These are phyloP conservation scores for Penicillium freii DNA, from an alignment of 2,329 filamentous ascomycete genomes.

Conservation along the genomic window DNA sequence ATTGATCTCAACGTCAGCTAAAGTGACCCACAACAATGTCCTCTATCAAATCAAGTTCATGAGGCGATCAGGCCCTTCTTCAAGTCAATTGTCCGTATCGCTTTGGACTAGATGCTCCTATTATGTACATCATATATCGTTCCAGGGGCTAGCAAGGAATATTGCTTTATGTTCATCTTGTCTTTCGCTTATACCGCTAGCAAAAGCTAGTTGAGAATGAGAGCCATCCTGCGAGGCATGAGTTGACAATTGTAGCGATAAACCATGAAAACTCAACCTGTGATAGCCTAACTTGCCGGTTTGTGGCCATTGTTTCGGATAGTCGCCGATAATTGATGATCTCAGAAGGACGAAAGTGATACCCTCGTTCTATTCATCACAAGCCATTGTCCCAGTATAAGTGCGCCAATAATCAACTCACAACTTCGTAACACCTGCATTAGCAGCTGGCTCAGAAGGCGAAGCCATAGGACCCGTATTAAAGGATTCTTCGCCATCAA, in stretches of 20 bases:
- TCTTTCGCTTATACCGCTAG: no score
- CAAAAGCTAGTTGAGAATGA: not conserved
- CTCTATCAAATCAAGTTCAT: not conserved
- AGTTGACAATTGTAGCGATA: not conserved
- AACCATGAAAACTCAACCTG: not conserved
- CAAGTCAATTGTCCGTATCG: not conserved
- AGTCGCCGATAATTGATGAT: no score
- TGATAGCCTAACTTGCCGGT: not conserved
- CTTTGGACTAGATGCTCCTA: not conserved
- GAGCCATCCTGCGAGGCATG: not conserved
- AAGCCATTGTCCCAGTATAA: no score
- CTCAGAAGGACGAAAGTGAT: not conserved
- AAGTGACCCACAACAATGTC: not conserved
- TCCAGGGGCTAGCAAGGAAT: not conserved
- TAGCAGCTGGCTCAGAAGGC: slow-evolving; percentile 16
- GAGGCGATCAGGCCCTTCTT: not conserved
- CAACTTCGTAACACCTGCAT: slow-evolving; percentile 21
- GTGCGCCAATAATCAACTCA: slow-evolving; percentile 3
- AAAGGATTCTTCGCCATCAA: slow-evolving; percentile 48
- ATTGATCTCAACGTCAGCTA: not conserved
- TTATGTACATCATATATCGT: not conserved
- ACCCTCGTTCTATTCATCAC: not conserved
- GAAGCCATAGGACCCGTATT: slow-evolving; percentile 37
- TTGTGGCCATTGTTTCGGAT: no score
- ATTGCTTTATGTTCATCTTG: no score